Evolutionary conservation across 2,329 filamentous ascomycete species (phyloP), one percentile per base, ranked within the genome.

Genomic region (Chaetomium sp.): DNA sequence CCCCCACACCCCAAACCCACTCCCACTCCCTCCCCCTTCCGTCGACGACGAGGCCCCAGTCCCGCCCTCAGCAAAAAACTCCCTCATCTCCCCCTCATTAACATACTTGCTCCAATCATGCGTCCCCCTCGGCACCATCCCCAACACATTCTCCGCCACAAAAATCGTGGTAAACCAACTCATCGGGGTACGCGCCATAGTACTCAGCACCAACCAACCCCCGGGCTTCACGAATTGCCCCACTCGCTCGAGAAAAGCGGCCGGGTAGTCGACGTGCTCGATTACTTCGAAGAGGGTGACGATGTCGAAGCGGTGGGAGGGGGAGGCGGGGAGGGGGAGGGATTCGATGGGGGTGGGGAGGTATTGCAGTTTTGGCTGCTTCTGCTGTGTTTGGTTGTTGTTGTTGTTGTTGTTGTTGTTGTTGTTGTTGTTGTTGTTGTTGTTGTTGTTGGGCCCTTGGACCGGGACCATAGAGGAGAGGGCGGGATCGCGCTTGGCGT

Each of bases 31-130:
- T n/a, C n/a, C 19, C 19, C 19, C 19, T 27, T 27, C 19, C 19
- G 19, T 27, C 2, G 19, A 27, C 19, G 19, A 27, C 3, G 19
- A 27, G 2, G 19, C 2, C 19, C 19, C 19, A 2, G 19, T 27
- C 19, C 19, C 19, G 49, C 50, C 55, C 49, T 77, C 72, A 53
- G 74, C 69, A 62, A 86, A 80, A 68, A 80, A 77, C 1, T 69
- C 72, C 63, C 79, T 74, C 66, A 95, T 70, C 77, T 97, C 92
- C 11, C 81, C 76, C 61, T 89, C 88, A 68, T 96, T 94, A 62
- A 99, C 86, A 73, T 97, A 99, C 75, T 97, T 95, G 60, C 79
- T 79, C 94, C 94, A 99, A 70, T 96, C 91, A 73, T 99, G 94
- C 47, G 94, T 99, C 1, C 94, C 94, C 61, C 81, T 82, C 8